Evolutionary conservation across 1,139 yeast species (phyloP).

Genomic region (Candida buenavistaensis): DNA sequence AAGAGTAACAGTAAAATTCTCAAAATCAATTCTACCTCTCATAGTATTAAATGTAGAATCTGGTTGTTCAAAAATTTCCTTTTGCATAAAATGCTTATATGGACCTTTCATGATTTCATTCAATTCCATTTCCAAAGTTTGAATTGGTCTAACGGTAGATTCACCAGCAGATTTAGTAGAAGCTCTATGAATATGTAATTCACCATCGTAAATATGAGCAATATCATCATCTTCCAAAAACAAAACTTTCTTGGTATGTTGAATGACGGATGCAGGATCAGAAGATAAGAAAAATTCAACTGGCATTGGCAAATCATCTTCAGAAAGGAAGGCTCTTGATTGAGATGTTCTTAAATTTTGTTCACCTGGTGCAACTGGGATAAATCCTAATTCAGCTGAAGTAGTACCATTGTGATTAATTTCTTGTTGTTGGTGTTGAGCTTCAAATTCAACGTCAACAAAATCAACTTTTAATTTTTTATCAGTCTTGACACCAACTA

Average conservation of each 20-base stretch:
- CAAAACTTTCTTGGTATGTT: constrained; percentile 95
- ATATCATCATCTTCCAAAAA: constrained; percentile 98
- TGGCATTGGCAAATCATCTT: constrained; percentile 90
- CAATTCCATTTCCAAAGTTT: constrained; percentile 94
- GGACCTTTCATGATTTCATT: constrained; percentile 98
- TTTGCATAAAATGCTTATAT: constrained; percentile 96
- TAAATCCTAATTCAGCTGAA: constrained; percentile 27
- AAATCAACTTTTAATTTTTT: constrained; percentile 94
- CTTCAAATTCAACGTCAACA: constrained; percentile 96
- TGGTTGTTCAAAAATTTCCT: constrained; percentile 98
- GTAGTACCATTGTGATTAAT: constrained; percentile 11
- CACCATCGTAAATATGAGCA: constrained; percentile 98
- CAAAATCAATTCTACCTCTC: constrained; percentile 98
- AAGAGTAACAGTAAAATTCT: constrained; percentile 68
- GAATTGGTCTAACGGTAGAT: constrained; percentile 91
- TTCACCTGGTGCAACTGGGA: constrained; percentile 46
- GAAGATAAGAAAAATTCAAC: constrained; percentile 95
- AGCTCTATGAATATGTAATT: constrained; percentile 96
- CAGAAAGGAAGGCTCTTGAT: constrained; percentile 88
- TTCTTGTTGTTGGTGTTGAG: constrained; percentile 24
- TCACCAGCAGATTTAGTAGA: constrained; percentile 81
- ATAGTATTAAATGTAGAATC: constrained; percentile 97
- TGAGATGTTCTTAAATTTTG: constrained; percentile 78
- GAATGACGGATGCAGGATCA: constrained; percentile 97
- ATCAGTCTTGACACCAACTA: constrained; percentile 96